phyloP scores from a whole-genome alignment of 371 early-diverging fungal genomes.

The Catenaria anguillulae region DNA sequence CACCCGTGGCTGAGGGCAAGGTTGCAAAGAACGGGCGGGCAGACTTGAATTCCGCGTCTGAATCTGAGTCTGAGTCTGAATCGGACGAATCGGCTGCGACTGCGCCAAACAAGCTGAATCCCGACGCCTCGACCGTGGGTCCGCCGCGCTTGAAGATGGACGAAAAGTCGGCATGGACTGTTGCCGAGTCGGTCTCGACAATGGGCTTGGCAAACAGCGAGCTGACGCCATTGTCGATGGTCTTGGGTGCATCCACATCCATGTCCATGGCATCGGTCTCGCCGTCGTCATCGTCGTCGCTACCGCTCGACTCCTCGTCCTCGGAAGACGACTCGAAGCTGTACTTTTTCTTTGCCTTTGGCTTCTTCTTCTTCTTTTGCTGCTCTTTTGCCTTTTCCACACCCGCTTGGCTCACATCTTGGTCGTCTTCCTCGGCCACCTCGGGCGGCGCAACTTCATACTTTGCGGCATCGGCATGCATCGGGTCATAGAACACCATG shows the following conservation, averaged over 20 bases:
- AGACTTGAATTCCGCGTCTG: no score
- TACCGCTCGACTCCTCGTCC: background rate
- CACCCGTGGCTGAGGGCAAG: no score
- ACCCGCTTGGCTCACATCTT: background rate
- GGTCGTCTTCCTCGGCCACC: background rate
- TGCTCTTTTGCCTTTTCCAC: no score
- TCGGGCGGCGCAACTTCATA: background rate
- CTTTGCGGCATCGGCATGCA: background rate
- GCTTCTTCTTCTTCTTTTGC: background rate
- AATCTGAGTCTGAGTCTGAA: no score
- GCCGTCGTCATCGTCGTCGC: background rate
- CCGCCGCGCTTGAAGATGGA: background rate
- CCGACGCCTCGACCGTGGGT: background rate
- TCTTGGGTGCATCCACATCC: no score
- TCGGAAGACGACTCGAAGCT: background rate
- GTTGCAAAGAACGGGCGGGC: no score
- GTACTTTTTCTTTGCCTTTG: no score
- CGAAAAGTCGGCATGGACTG: background rate
- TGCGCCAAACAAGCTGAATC: background rate
- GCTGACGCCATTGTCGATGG: no score
- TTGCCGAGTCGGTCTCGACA: background rate
- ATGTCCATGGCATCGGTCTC: background rate
- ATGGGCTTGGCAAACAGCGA: no score
- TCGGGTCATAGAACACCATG: slow-evolving; percentile 1
- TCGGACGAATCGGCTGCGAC: no score